These are phyloP conservation scores for Apophysomyces sp. DNA, from an alignment of 371 early-diverging fungal species.

Conservation along the genomic window DNA sequence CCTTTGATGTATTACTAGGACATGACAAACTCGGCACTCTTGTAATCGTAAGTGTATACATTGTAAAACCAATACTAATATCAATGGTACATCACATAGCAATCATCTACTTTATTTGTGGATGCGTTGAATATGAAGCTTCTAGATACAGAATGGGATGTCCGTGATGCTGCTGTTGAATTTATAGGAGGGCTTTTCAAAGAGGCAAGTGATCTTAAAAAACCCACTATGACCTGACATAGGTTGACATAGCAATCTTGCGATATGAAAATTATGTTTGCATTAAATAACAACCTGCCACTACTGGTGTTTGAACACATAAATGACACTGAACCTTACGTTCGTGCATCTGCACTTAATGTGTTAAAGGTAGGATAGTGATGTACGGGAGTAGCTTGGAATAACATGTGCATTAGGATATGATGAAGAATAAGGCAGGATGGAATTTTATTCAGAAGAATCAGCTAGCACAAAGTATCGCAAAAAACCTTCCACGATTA, in stretches of 20 bases:
- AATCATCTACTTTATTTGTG: slow-evolving; percentile 23
- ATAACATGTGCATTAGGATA: too few relatives aligned
- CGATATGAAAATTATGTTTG: slow-evolving; percentile 40
- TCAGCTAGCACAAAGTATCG: slow-evolving; percentile 20
- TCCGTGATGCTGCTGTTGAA: slow-evolving; percentile 55
- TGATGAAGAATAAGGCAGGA: slow-evolving; percentile 32
- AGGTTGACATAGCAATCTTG: slow-evolving; percentile 1
- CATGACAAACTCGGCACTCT: slow-evolving; percentile 33
- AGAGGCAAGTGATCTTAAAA: not conserved
- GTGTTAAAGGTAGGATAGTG: slow-evolving; percentile 49
- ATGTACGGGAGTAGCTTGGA: too few relatives aligned
- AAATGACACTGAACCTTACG: slow-evolving; percentile 55
- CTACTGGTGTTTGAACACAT: slow-evolving; percentile 44
- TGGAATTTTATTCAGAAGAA: slow-evolving; percentile 43
- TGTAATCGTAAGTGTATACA: slow-evolving; percentile 20
- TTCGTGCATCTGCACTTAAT: slow-evolving; percentile 53
- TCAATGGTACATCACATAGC: not conserved
- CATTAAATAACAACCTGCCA: slow-evolving; percentile 43
- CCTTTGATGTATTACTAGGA: slow-evolving; percentile 41
- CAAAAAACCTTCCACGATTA: slow-evolving; percentile 38
- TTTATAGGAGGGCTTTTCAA: slow-evolving; percentile 55
- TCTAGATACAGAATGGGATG: slow-evolving; percentile 58
- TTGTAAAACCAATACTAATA: not conserved
- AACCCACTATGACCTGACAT: not conserved
- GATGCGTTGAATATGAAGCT: slow-evolving; percentile 40